Evolutionary conservation across 768 basidiomycete genomes (phyloP).

Genomic region (Leccinellum luteum): DNA sequence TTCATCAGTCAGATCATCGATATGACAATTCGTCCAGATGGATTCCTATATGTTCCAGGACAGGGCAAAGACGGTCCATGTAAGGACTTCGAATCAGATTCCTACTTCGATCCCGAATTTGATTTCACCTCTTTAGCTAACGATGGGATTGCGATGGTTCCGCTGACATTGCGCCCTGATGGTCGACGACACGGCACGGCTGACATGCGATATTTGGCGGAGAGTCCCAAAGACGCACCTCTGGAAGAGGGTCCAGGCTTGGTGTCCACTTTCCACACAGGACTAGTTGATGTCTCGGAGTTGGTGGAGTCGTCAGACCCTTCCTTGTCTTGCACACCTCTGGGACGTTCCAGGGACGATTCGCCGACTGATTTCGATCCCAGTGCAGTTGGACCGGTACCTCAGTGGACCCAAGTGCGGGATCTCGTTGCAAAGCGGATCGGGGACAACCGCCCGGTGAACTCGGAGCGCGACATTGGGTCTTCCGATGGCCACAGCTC

Average conservation of each 20-base stretch:
- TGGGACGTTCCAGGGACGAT: background rate
- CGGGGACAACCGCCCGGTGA: background rate
- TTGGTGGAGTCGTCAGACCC: background rate
- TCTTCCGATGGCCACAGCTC: background rate
- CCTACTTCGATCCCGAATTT: too few species aligned
- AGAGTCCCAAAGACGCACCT: background rate
- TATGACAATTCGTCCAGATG: slow-evolving; percentile 1
- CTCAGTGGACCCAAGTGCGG: too few species aligned
- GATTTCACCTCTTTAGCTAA: background rate
- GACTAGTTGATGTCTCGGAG: background rate
- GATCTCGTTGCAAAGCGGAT: too few species aligned
- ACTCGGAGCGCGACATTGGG: background rate
- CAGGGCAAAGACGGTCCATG: background rate
- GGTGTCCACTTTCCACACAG: background rate
- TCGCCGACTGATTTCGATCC: background rate
- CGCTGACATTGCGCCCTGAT: background rate
- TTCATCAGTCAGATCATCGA: slow-evolving; percentile 19
- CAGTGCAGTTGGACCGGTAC: too few species aligned
- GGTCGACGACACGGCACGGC: slow-evolving; percentile 12
- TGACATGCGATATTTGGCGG: slow-evolving; percentile 1
- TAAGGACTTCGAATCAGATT: background rate
- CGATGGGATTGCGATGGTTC: background rate
- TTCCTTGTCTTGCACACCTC: background rate
- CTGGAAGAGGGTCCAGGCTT: background rate
- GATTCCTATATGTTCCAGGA: slow-evolving; percentile 13